Base-by-base conservation (phyloP, 371 early-diverging fungal species). In the Scutellospora calospora region DNA sequence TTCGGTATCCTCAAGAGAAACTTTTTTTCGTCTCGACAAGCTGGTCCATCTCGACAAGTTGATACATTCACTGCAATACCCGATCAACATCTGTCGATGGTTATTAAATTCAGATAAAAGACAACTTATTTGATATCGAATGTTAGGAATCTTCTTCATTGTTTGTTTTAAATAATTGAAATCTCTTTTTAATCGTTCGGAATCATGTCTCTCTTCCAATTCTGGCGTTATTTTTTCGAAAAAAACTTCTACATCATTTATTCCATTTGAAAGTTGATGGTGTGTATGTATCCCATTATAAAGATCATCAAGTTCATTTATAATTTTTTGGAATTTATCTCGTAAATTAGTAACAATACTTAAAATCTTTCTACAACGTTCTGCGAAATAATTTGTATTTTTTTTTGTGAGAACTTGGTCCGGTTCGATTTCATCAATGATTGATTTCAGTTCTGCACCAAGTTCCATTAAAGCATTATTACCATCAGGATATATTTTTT, bases 191-290 rank as follows among this genome's bases (percentile, higher is more conserved):
- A 63, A 11, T 33, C 33, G 31, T 63, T 63, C 65, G n/a, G n/a
- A n/a, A n/a, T n/a, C 65, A 63, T 63, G 18, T 63, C 65, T 18
- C 8, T 63, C 65, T 29, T 35, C 31, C 5, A 63, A 35, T 3
- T 29, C 65, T 35, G 65, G 65, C 0, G 65, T 33, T 29, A 63
- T 14, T 3, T 63, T 35, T 63, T 63, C 65, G 33, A 63, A 63
- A 63, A 63, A 63, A 35, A 14, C 2, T 35, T 63, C 65, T 18
- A 63, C 65, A 63, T 63, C 65, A 35, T 63, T 35, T 11, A 63
- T 63, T 63, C 65, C 65, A 63, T 63, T 63, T 35, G 20, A 33
- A 63, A 63, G 33, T 63, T 12, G 65, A 62, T 62, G 62, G 11
- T 11, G 6, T 18, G 63, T n/a, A n/a, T n/a, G n/a, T n/a, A n/a